phyloP scores from a whole-genome alignment of 179 eudicot species.

The Heliamphora pulchella region DNA sequence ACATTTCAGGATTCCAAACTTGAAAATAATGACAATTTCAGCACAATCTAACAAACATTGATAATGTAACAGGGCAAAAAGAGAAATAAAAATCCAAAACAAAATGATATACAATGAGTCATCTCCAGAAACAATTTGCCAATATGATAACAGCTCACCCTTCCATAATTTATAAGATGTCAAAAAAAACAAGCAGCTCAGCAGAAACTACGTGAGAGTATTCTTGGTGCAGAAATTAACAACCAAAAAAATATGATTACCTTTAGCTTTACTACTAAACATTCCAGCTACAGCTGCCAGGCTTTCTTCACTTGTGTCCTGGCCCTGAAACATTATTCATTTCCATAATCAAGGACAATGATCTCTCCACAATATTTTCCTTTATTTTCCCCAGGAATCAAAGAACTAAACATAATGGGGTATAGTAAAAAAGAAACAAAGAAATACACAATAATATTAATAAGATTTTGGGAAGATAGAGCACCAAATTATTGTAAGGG shows the following conservation, averaged over 20 bases:
- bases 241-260: conserved; percentile 26
- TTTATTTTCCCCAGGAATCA: neutral
- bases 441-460: neutral
- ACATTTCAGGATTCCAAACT: neutral
- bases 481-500: neutral
- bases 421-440: neutral
- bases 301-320: conserved; percentile 95
- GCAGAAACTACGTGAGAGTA: neutral
- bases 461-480: neutral
- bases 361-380: neutral
- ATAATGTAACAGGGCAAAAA: neutral
- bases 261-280: conserved; percentile 99
- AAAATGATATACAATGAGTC: neutral
- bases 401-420: neutral
- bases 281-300: conserved; percentile 99
- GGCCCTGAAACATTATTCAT: conserved; percentile 44
- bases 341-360: neutral
- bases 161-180: neutral
- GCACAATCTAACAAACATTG: neutral
- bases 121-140: neutral
- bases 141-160: neutral
- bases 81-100: neutral
- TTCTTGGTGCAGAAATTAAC: neutral
- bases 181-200: conserved; percentile 9
- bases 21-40: neutral